Base-by-base conservation (phyloP, 2,329 filamentous ascomycete species). In the Furcasterigmium furcatum region DNA sequence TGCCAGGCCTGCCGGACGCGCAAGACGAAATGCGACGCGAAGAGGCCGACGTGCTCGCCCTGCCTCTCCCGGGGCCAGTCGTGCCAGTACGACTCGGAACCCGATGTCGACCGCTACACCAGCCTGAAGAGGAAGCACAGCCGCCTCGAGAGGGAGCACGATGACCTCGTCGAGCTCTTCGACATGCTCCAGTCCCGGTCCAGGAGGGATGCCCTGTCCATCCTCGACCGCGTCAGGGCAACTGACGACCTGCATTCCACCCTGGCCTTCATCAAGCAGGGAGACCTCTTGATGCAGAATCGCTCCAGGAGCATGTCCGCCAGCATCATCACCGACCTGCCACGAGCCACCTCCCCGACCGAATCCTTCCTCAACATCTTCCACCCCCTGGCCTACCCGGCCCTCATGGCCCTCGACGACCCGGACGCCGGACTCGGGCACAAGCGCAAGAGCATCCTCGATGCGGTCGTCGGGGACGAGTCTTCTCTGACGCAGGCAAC, bases 1-100 rank as follows among this genome's bases (percentile, higher is more conserved):
- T 55, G 54, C 30, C 49, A 56, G 16, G 47, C 55, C 4, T 56
- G 54, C 34, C 51, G 54, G 20, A 38, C 49, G 10, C 45, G 54
- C 40, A 55, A 55, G 35, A 55, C 51, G 10, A 39, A 47, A 9
- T 56, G 54, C 25, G 51, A 35, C 16, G 32, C 32, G 14, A n/a
- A 18, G 4, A 16, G 32, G 9, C 32, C 32, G 32, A 16, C 5
- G 18, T 35, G 32, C 16, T 18, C 32, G 16, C 32, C 32, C 7
- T 35, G 32, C 32, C 16, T 35, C 32, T 16, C 14, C 9, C 13
- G 16, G 9, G 18, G 9, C 32, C 32, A 16, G 32, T 9, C 14
- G 9, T 35, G 32, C 32, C 14, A 35, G 14, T 35, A 35, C 32
- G 32, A 35, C 9, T 16, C 32, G 9, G 32, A 35, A 16, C 14